Evolutionary conservation across 441 rosid genomes (phyloP).

Genomic region (Bruguiera hainesii): DNA sequence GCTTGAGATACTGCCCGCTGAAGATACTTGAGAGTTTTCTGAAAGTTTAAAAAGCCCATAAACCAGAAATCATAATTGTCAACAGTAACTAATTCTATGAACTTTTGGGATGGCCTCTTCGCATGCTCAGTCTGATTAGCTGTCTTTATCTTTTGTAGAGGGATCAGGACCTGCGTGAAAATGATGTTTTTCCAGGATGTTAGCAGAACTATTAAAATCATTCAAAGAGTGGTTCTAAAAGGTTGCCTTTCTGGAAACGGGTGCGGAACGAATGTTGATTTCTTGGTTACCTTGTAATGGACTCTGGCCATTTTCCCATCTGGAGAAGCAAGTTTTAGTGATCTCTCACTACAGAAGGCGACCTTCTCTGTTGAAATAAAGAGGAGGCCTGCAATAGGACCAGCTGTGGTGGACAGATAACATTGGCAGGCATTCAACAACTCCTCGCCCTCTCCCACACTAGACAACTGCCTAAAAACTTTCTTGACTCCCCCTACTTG

Average conservation of each 20-base stretch:
- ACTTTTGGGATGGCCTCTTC: constrained; percentile 63
- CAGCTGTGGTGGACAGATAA: constrained; percentile 54
- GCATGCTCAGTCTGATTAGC: constrained; percentile 48
- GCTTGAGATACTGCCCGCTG: constrained; percentile 40
- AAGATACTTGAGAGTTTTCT: constrained; percentile 48
- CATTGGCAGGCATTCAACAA: constrained; percentile 51
- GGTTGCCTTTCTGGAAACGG: background rate
- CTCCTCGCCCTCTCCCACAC: constrained; percentile 40
- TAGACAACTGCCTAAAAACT: constrained; percentile 44
- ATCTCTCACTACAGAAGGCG: constrained; percentile 64
- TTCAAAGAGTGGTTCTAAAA: background rate
- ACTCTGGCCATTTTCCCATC: constrained; percentile 41
- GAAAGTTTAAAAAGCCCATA: constrained; percentile 65
- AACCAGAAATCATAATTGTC: constrained; percentile 83
- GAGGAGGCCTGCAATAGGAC: constrained; percentile 63
- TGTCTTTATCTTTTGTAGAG: constrained; percentile 43
- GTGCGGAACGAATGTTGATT: background rate
- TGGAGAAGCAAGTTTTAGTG: constrained; percentile 42
- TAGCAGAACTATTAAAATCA: background rate
- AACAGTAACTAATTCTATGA: constrained; percentile 49
- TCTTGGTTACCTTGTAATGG: constrained; percentile 49
- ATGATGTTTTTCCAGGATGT: background rate
- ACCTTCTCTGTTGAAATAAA: constrained; percentile 52
- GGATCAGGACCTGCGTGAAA: constrained; percentile 42
- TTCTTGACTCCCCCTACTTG: constrained; percentile 59